A percentile compares a stretch with the other conserved stretches of the same genome.
phyloP scores from a whole-genome alignment of 768 basidiomycete species.

The Tricholoma sp. region DNA sequence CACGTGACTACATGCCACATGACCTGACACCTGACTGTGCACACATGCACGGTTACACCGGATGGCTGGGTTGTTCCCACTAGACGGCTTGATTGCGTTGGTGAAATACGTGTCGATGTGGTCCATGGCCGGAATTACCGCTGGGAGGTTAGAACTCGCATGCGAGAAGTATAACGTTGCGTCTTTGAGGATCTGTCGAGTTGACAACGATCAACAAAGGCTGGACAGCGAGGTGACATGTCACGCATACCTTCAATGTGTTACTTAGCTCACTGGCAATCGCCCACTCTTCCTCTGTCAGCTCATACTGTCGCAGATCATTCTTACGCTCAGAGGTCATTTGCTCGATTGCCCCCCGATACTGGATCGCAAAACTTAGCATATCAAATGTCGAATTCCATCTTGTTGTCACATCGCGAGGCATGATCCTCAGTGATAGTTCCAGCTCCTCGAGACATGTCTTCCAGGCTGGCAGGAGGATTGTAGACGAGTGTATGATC shows the following conservation, averaged over 20 bases:
- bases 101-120: background rate
- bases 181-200: no score
- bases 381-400: constrained; percentile 35
- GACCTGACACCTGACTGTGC: no score
- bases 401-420: constrained; percentile 27
- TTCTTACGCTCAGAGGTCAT: no score
- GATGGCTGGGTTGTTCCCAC: no score
- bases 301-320: no score
- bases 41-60: no score
- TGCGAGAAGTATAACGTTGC: background rate
- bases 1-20: no score
- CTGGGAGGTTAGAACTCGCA: background rate
- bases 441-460: constrained; percentile 4
- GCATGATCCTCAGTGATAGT: constrained; percentile 15
- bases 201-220: no score
- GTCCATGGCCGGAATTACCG: background rate
- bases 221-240: no score
- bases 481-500: constrained; percentile 9
- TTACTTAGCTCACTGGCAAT: no score
- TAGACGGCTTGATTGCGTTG: background rate
- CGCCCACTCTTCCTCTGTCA: no score
- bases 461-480: constrained; percentile 24
- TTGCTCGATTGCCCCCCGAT: constrained; percentile 19
- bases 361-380: constrained; percentile 23
- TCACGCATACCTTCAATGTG: no score